A percentile compares a stretch with the other conserved stretches of the same genome.
Conservation (phyloP, 345 rosid genomes). For the Angophora floribunda region DNA sequence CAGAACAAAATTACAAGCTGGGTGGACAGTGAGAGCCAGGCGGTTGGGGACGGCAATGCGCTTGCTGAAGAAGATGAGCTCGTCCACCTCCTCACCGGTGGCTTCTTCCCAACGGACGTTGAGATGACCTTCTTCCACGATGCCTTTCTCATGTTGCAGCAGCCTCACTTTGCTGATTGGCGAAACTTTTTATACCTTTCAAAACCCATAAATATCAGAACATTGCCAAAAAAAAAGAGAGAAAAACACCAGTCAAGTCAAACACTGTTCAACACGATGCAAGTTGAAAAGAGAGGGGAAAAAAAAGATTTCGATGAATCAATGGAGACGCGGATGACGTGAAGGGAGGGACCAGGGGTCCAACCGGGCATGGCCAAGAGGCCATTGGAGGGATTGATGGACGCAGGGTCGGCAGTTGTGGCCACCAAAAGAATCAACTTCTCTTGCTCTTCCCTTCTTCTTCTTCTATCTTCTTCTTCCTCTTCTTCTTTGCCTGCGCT, state of each 20-base stretch:
- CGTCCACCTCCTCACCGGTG: conserved; percentile 66
- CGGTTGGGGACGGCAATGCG: conserved; percentile 83
- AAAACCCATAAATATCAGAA: not conserved
- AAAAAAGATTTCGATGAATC: not conserved
- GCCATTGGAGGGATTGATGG: conserved; percentile 71
- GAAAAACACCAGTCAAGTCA: not conserved
- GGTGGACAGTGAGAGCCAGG: conserved; percentile 83
- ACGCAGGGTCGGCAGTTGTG: conserved; percentile 75
- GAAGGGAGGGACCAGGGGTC: conserved; percentile 38
- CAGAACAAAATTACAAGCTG: conserved; percentile 33
- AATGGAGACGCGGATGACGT: conserved; percentile 13
- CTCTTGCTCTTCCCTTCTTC: not conserved
- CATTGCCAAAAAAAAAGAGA: no score
- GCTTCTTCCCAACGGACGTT: conserved; percentile 82
- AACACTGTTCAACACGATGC: not conserved
- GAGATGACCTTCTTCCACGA: conserved; percentile 59
- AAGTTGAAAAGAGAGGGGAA: not conserved
- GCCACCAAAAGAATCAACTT: conserved; percentile 81
- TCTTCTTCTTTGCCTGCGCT: not conserved
- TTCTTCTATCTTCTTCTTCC: not conserved
- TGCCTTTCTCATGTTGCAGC: conserved; percentile 51
- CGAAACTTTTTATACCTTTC: conserved; percentile 51
- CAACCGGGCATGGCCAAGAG: conserved; percentile 72
- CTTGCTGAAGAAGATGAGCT: conserved; percentile 80
- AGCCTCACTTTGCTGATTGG: conserved; percentile 43